phyloP scores from a whole-genome alignment of 108 stramenopile genomes.

The Pseudonitzschia delicatissima region DNA sequence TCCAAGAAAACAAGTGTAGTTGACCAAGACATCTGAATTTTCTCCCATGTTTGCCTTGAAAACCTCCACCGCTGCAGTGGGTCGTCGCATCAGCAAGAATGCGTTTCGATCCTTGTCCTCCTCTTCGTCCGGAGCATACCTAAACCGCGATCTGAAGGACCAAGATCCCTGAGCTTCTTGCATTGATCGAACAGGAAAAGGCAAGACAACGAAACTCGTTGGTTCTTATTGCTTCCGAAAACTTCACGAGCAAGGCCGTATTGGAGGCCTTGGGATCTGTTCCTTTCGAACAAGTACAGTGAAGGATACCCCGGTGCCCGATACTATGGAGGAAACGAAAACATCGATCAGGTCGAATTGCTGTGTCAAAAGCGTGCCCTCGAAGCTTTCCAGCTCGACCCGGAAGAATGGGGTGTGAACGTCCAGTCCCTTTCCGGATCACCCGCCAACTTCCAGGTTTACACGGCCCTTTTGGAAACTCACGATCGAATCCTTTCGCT shows the following conservation, averaged over 20 bases:
- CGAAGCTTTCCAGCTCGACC: conserved; percentile 91
- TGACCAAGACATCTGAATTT: too few relatives aligned
- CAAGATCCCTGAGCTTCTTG: conserved; percentile 90
- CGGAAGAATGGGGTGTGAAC: conserved; percentile 92
- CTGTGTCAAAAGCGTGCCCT: conserved; percentile 97
- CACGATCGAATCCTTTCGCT: conserved; percentile 99
- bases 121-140: conserved; percentile 38
- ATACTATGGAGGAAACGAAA: conserved; percentile 97
- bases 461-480: conserved; percentile 97
- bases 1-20: too few relatives aligned
- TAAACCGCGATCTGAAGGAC: conserved; percentile 86
- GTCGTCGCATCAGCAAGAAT: not conserved
- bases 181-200: conserved; percentile 94
- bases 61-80: not conserved
- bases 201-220: conserved; percentile 87
- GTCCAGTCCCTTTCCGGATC: conserved; percentile 96
- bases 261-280: conserved; percentile 97
- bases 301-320: conserved; percentile 95
- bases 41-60: conserved; percentile 5
- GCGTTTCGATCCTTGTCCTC: conserved; percentile 7
- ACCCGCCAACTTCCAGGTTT: conserved; percentile 99
- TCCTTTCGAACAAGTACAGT: conserved; percentile 95
- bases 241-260: conserved; percentile 95
- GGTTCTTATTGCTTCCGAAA: conserved; percentile 93
- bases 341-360: conserved; percentile 95